Percentiles rank a stretch among this genome's conserved stretches.
Evolutionary conservation across 179 eudicot species (phyloP).

Genomic region (Beta macrorhiza): DNA sequence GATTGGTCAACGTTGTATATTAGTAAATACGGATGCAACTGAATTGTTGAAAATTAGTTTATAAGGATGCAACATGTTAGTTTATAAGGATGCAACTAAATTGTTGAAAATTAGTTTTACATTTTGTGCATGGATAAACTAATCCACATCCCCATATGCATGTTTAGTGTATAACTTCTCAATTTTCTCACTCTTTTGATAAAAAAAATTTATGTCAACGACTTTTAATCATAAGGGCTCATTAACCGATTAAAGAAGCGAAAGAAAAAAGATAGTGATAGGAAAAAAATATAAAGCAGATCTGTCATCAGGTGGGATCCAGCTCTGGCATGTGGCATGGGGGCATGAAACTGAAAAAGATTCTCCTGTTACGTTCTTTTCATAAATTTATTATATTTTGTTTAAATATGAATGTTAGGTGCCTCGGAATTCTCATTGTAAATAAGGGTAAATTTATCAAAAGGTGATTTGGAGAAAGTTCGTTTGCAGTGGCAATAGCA

Average conservation of each 20-base stretch:
- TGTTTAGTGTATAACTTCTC: too few species aligned
- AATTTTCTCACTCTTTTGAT: too few species aligned
- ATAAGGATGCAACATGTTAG: too few species aligned
- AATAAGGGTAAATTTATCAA: neutral
- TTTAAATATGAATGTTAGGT: neutral
- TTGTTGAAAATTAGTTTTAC: too few species aligned
- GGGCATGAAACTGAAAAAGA: slow-evolving; percentile 38
- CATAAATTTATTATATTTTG: slow-evolving; percentile 1
- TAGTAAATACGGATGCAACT: too few species aligned
- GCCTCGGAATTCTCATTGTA: slow-evolving; percentile 21
- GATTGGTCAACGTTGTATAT: too few species aligned
- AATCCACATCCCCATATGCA: too few species aligned
- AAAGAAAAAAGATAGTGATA: neutral
- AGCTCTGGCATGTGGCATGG: slow-evolving; percentile 44
- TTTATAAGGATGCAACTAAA: too few species aligned
- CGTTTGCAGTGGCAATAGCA: slow-evolving; percentile 7
- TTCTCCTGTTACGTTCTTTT: slow-evolving; percentile 31
- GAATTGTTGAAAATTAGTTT: too few species aligned
- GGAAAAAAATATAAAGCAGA: slow-evolving; percentile 17
- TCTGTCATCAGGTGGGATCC: slow-evolving; percentile 45
- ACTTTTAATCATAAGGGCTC: slow-evolving; percentile 20
- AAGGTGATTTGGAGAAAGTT: slow-evolving; percentile 19
- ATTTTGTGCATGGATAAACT: too few species aligned
- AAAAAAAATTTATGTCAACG: slow-evolving; percentile 32
- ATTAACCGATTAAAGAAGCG: neutral